phyloP scores from a whole-genome alignment of 345 rosid species.

The Citrus maxima region DNA sequence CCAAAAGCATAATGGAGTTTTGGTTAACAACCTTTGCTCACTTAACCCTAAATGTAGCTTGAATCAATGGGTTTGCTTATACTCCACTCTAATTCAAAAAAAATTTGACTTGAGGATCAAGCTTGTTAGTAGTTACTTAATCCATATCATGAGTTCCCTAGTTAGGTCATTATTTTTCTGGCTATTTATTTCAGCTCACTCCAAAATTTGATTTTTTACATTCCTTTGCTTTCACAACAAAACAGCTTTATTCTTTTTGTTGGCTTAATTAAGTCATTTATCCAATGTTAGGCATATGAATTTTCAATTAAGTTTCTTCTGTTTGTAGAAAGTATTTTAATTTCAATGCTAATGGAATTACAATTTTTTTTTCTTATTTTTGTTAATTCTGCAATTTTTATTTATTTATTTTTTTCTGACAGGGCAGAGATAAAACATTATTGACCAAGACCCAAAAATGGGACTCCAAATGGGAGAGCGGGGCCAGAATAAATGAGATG shows the following conservation, averaged over 20 bases:
- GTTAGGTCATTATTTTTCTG: slow-evolving; percentile 18
- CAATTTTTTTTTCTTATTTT: background rate
- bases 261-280: background rate
- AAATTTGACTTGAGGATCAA: slow-evolving; percentile 15
- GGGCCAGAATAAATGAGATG: background rate
- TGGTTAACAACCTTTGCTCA: background rate
- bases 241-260: background rate
- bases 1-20: background rate
- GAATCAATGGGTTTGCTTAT: slow-evolving; percentile 27
- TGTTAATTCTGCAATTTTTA: background rate
- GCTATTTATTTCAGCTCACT: slow-evolving; percentile 8
- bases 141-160: slow-evolving; percentile 12
- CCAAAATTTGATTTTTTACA: background rate
- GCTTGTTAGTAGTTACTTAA: slow-evolving; percentile 24
- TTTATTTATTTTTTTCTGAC: background rate
- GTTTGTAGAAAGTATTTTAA: background rate
- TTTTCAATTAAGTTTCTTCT: background rate
- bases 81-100: slow-evolving; percentile 23
- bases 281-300: background rate
- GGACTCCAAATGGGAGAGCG: background rate
- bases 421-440: background rate
- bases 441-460: background rate
- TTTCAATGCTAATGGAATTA: background rate
- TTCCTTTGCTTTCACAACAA: background rate
- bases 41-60: background rate